Percentiles rank a stretch among this genome's conserved stretches.
Evolutionary conservation across 495 filamentous ascomycete species (phyloP).

Genomic region (Echria macrotheca): DNA sequence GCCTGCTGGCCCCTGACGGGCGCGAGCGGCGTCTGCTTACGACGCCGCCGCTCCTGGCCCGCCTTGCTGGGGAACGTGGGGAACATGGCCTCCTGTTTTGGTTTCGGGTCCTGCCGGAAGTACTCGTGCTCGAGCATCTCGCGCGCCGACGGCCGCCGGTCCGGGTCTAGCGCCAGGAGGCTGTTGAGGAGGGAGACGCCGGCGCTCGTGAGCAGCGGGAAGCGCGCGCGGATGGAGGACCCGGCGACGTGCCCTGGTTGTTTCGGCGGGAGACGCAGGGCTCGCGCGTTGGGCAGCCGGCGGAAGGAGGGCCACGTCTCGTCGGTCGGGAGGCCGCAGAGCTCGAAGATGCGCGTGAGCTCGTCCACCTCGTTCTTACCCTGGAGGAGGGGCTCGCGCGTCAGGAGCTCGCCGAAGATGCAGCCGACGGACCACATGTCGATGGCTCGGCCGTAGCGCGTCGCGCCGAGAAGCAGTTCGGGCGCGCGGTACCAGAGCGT

Average conservation of each 20-base stretch:
- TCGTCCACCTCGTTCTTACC: constrained; percentile 95
- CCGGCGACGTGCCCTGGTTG: constrained; percentile 32
- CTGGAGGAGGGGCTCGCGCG: constrained; percentile 76
- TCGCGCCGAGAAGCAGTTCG: constrained; percentile 79
- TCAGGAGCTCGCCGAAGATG: constrained; percentile 89
- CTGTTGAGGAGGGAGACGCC: constrained; percentile 63
- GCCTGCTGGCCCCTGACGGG: constrained; percentile 71
- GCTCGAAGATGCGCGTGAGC: constrained; percentile 66
- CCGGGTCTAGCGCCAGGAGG: constrained; percentile 73
- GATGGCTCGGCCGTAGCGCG: constrained; percentile 68
- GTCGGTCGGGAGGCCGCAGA: constrained; percentile 85
- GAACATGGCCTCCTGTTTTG: constrained; percentile 81
- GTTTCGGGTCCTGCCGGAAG: constrained; percentile 83
- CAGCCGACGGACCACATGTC: constrained; percentile 97
- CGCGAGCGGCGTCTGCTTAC: constrained; percentile 75
- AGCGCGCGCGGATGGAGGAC: constrained; percentile 59
- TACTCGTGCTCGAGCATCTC: constrained; percentile 61
- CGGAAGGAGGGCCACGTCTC: constrained; percentile 83
- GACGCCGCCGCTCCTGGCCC: constrained; percentile 77
- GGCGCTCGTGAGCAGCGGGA: constrained; percentile 73
- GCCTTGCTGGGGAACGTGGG: constrained; percentile 93
- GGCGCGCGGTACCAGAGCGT: constrained; percentile 96
- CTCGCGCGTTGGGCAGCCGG: constrained; percentile 81
- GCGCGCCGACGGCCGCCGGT: constrained; percentile 58
- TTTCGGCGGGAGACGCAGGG: constrained; percentile 65